These are phyloP conservation scores for Emericellopsis cladophorae DNA, from an alignment of 2,329 filamentous ascomycete species.

Conservation along the genomic window DNA sequence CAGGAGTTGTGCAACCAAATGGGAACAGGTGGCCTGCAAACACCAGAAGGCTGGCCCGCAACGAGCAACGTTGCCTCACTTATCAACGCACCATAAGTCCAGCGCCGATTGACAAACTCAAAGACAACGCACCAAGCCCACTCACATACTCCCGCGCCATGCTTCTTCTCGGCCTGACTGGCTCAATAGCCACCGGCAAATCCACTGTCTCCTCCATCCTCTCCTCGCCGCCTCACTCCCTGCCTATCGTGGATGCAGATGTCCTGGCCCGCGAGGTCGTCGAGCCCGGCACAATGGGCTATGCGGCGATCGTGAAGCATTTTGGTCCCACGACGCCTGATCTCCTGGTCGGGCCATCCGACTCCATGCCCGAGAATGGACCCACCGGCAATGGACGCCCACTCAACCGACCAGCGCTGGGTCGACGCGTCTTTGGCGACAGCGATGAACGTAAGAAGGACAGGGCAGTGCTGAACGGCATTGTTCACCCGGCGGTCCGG, in stretches of 20 bases:
- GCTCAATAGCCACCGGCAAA: conserved; percentile 96
- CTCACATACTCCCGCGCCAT: conserved; percentile 30
- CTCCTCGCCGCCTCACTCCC: conserved; percentile 63
- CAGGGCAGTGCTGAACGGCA: conserved; percentile 67
- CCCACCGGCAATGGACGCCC: conserved; percentile 53
- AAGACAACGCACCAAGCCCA: too few species aligned
- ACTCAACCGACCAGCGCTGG: conserved; percentile 77
- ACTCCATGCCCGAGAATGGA: conserved; percentile 39
- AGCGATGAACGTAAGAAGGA: conserved; percentile 58
- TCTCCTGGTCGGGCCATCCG: conserved; percentile 53
- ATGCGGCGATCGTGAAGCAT: conserved; percentile 67
- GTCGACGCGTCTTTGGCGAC: conserved; percentile 74
- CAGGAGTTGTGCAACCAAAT: too few species aligned
- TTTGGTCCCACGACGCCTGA: conserved; percentile 79
- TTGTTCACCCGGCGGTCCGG: conserved; percentile 86
- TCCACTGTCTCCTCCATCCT: conserved; percentile 86
- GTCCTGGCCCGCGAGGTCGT: conserved; percentile 86
- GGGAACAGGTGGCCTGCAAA: too few species aligned
- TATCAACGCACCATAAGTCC: too few species aligned
- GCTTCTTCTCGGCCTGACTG: conserved; percentile 91
- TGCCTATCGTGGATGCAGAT: conserved; percentile 92
- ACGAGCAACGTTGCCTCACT: too few species aligned
- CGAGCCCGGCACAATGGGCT: conserved; percentile 78
- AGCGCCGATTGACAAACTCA: too few species aligned
- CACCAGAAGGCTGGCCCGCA: too few species aligned